These are phyloP conservation scores for Botryosphaeria dothidea DNA, from an alignment of 2,329 filamentous ascomycete species.

Conservation along the genomic window DNA sequence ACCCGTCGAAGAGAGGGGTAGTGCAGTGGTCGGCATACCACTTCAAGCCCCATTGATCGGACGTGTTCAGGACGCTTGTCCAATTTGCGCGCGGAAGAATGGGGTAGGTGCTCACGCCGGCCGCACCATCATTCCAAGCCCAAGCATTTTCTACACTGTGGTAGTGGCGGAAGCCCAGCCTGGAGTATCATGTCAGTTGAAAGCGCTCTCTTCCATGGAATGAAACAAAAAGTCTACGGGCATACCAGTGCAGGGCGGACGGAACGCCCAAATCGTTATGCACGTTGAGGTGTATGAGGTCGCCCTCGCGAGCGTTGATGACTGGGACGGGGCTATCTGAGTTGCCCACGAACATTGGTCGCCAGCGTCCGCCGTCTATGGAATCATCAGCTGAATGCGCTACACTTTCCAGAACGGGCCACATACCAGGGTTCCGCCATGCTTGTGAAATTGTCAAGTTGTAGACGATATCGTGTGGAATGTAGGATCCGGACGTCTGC, in stretches of 20 bases:
- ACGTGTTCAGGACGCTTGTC: neutral
- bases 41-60: neutral
- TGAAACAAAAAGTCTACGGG: neutral
- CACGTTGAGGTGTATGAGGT: neutral
- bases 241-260: conserved; percentile 1
- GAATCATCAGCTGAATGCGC: neutral
- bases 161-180: neutral
- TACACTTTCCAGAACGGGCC: too few relatives aligned
- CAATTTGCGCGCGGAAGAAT: neutral
- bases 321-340: neutral
- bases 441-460: neutral
- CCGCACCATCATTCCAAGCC: neutral
- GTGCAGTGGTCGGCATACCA: conserved; percentile 2
- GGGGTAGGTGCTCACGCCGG: neutral
- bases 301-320: neutral
- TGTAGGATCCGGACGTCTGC: neutral
- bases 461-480: neutral
- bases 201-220: neutral
- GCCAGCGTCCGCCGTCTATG: conserved; percentile 1
- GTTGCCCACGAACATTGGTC: conserved; percentile 10
- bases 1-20: neutral
- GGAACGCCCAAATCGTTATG: conserved; percentile 6
- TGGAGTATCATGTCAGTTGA: accelerated
- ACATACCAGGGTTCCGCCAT: neutral
- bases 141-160: too few relatives aligned